Evolutionary conservation across 129 eudicot genomes (phyloP).

Genomic region (Oenanthe sinensis): DNA sequence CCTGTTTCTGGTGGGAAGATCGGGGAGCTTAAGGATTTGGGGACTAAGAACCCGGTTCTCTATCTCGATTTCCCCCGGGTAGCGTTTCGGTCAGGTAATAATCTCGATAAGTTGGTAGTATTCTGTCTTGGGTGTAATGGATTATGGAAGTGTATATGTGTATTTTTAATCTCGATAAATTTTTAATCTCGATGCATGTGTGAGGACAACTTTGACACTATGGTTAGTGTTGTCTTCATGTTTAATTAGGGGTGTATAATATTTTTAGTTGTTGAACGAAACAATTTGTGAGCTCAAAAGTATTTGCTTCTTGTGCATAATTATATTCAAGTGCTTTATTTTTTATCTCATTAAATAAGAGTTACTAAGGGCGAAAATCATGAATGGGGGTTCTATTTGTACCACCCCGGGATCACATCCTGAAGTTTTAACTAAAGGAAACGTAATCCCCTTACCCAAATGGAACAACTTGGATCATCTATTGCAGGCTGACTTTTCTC

Average conservation of each 20-base stretch:
- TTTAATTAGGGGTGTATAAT: not conserved
- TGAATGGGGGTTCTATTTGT: not conserved
- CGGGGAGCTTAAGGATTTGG: constrained; percentile 77
- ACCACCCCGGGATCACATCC: not conserved
- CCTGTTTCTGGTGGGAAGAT: constrained; percentile 76
- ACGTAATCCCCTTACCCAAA: not conserved
- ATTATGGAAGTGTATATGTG: too few relatives aligned
- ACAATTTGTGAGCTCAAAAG: not conserved
- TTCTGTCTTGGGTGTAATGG: not conserved
- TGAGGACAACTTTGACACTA: constrained; percentile 85
- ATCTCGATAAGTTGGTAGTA: too few relatives aligned
- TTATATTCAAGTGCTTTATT: not conserved
- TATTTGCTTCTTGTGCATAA: not conserved
- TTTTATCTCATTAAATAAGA: not conserved
- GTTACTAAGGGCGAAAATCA: not conserved
- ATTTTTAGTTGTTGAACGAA: not conserved
- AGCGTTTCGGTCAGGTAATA: not conserved
- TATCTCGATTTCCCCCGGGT: constrained; percentile 90
- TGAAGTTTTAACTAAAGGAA: not conserved
- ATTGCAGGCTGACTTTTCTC: not conserved
- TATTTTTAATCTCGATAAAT: too few relatives aligned
- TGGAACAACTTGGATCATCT: not conserved
- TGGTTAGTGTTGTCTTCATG: constrained; percentile 41
- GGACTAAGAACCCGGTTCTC: constrained; percentile 69
- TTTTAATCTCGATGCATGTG: constrained; percentile 24